Evolutionary conservation across 2,329 filamentous ascomycete genomes (phyloP).

Genomic region (Epicoccum nigrum): DNA sequence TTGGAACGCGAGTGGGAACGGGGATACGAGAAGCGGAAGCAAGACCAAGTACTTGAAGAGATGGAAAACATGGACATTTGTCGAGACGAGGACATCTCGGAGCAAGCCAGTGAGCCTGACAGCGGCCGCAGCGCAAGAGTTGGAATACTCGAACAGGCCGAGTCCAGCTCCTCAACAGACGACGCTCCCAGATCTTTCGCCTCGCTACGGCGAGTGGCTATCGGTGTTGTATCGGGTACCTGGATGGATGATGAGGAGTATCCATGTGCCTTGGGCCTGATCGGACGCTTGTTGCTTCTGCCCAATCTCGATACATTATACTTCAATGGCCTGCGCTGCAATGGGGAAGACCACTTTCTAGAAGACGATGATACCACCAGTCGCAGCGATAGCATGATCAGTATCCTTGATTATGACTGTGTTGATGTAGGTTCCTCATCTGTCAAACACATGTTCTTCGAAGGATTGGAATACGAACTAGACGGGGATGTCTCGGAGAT

Average conservation of each 20-base stretch:
- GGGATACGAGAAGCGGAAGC: too few species aligned
- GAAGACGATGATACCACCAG: not conserved
- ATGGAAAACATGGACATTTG: too few species aligned
- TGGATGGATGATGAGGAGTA: conserved; percentile 2
- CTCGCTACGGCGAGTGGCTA: not conserved
- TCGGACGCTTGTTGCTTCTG: not conserved
- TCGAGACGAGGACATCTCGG: too few species aligned
- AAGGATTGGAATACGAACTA: not conserved
- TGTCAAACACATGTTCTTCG: conserved; percentile 3
- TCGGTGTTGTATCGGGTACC: not conserved
- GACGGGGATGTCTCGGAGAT: not conserved
- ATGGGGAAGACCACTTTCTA: not conserved
- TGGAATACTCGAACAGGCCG: not conserved
- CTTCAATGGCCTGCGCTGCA: conserved; percentile 2
- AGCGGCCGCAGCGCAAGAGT: too few species aligned
- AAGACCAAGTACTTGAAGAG: too few species aligned
- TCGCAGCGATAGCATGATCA: not conserved
- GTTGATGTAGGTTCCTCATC: not conserved
- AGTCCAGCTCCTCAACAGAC: not conserved
- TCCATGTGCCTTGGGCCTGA: not conserved
- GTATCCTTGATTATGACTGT: not conserved
- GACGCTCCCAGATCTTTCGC: too few species aligned
- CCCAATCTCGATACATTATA: not conserved
- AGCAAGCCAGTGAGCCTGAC: too few species aligned
- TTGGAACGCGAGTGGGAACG: too few species aligned